Base-by-base conservation (phyloP, 2,329 filamentous ascomycete species). In the Leptographium galeiforme region DNA sequence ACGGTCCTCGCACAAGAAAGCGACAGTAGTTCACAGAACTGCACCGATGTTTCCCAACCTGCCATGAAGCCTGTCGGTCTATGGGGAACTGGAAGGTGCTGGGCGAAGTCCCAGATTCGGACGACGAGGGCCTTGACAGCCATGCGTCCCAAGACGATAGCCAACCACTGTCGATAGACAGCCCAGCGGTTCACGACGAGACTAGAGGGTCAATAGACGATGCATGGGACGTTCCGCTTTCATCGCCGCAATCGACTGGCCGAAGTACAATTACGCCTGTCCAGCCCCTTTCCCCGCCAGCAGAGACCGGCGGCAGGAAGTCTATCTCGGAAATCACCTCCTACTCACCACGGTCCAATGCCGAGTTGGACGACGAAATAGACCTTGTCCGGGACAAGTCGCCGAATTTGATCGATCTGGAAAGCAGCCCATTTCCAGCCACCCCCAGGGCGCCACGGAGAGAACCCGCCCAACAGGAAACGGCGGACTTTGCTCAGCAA, bases 21-120 rank as follows among this genome's bases (percentile, higher is more conserved):
- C 12, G 34, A 2, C 34, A 25, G 25, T 8, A 18, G 12, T 8
- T 40, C 41, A 6, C 14, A 8, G 11, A 8, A 13, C 2, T 7
- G 33, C 16, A 33, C 39, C 16, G 7, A 54, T 55, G 53, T 19
- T 41, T 13, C 48, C 30, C 13, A 14, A 8, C 16, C 34, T 44
- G 57, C 52, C 56, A 70, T 69, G 68, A 60, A 59, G 55, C 65
- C 53, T 52, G 55, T 54, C 61, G 46, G 55, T 56, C 58, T 61
- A 71, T 71, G 69, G 66, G 63, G 58, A 68, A 65, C 61, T 71
- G 69, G 69, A 69, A 69, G 66, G 66, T 68, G 63, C 61, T 68
- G 65, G 69, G 69, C 61, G 68, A 68, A 61, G 69, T 71, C 61
- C 69, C 68, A 48, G 68, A 71, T 60, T 71, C 69, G 61, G 69